Percentiles rank a stretch among this genome's conserved stretches.
phyloP scores from a whole-genome alignment of 805 yeast species.

The Metschnikowia colocasiae region DNA sequence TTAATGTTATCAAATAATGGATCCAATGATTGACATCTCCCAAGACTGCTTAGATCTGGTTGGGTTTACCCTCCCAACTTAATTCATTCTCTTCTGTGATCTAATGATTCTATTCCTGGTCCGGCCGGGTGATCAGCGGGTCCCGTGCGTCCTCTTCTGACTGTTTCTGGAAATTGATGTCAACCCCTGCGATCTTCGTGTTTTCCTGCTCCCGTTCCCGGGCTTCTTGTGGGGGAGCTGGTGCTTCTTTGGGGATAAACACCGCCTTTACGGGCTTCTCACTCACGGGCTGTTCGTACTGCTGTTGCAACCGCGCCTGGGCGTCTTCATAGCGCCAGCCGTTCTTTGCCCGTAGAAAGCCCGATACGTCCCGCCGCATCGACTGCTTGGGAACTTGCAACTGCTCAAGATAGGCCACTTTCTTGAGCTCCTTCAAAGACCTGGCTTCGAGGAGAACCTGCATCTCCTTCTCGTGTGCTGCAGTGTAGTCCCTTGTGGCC shows the following conservation, averaged over 20 bases:
- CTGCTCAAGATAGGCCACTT: neutral
- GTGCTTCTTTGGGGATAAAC: no score
- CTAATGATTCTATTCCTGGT: neutral
- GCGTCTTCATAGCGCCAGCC: neutral
- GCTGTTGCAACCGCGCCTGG: neutral
- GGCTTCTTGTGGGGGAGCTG: neutral
- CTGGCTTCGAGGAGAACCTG: neutral
- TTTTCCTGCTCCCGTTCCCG: neutral
- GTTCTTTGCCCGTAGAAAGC: neutral
- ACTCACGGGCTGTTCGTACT: neutral
- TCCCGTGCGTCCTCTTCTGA: neutral
- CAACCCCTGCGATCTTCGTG: neutral
- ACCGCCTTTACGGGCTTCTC: neutral
- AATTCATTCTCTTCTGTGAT: no score
- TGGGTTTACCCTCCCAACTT: no score
- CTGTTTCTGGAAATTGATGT: neutral
- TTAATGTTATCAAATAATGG: no score
- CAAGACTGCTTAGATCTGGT: no score
- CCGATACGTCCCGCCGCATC: constrained; percentile 1
- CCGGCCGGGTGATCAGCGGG: constrained; percentile 7
- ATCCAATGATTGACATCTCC: no score
- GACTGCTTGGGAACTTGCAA: neutral
- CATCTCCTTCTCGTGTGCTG: constrained; percentile 26
- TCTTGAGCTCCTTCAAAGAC: neutral
- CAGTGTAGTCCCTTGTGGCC: constrained; percentile 23